phyloP scores from a whole-genome alignment of 495 filamentous ascomycete species.

The Penicillium antarcticum region DNA sequence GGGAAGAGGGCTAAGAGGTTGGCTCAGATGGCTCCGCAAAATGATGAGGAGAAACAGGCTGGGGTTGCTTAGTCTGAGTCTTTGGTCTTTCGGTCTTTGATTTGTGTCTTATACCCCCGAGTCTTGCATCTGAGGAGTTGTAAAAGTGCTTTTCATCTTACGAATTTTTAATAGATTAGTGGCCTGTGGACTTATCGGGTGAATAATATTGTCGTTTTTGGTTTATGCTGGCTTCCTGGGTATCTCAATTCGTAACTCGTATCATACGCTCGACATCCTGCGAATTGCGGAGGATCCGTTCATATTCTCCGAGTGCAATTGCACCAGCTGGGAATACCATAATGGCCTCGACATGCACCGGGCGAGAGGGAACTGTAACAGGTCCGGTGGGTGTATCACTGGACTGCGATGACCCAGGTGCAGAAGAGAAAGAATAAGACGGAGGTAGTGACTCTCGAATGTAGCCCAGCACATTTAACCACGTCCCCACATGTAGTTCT shows the following conservation, averaged over 20 bases:
- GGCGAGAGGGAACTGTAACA: constrained; percentile 12
- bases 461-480: constrained; percentile 90
- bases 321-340: constrained; percentile 64
- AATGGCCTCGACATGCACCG: constrained; percentile 57
- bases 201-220: background rate
- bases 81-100: background rate
- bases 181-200: background rate
- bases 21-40: background rate
- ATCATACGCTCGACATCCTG: constrained; percentile 32
- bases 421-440: constrained; percentile 11
- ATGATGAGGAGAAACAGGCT: constrained; percentile 16
- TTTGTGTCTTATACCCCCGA: constrained; percentile 14
- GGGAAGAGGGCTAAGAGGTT: constrained; percentile 28
- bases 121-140: constrained; percentile 15
- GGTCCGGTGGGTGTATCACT: background rate
- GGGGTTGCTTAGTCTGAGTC: constrained; percentile 5
- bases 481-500: constrained; percentile 71
- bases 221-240: background rate
- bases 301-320: constrained; percentile 62
- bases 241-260: constrained; percentile 6
- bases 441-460: constrained; percentile 36
- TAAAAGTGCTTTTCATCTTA: constrained; percentile 5
- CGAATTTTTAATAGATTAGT: constrained; percentile 3
- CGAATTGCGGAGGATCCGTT: constrained; percentile 39
- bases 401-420: constrained; percentile 2